Evolutionary conservation across 805 yeast species (phyloP).

Genomic region (Kodamaea nitidulidarum): DNA sequence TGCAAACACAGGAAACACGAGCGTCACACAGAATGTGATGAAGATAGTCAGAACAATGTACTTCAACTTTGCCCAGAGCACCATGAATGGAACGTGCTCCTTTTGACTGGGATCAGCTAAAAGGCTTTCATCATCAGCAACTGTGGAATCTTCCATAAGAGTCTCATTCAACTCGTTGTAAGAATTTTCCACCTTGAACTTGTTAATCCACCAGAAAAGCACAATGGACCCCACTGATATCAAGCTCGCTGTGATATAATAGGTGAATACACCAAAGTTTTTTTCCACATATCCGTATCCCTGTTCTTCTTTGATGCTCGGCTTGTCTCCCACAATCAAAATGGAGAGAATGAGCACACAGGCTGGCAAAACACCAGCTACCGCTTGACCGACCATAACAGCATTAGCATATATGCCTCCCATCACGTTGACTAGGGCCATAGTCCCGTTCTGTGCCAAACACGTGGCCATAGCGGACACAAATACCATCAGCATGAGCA

Average conservation of each 20-base stretch:
- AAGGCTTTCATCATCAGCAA: constrained; percentile 1
- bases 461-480: constrained; percentile 73
- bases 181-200: constrained; percentile 19
- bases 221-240: constrained; percentile 42
- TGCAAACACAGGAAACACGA: constrained; percentile 89
- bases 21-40: constrained; percentile 66
- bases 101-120: constrained; percentile 15
- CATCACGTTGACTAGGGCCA: constrained; percentile 78
- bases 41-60: constrained; percentile 67
- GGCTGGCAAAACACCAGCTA: constrained; percentile 91
- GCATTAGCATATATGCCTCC: constrained; percentile 82
- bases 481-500: constrained; percentile 60
- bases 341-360: constrained; percentile 58
- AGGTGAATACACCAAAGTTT: constrained; percentile 39
- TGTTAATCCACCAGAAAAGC: constrained; percentile 33
- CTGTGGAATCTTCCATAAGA: neutral
- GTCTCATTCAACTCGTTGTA: constrained; percentile 5
- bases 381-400: constrained; percentile 90
- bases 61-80: constrained; percentile 59
- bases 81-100: constrained; percentile 52
- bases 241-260: constrained; percentile 50
- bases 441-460: constrained; percentile 81
- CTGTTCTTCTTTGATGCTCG: constrained; percentile 13
- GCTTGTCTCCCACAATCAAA: constrained; percentile 33
- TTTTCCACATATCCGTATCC: constrained; percentile 23